Conservation (phyloP, 2,329 filamentous ascomycete genomes). For the Malbranchea zuffiana region DNA sequence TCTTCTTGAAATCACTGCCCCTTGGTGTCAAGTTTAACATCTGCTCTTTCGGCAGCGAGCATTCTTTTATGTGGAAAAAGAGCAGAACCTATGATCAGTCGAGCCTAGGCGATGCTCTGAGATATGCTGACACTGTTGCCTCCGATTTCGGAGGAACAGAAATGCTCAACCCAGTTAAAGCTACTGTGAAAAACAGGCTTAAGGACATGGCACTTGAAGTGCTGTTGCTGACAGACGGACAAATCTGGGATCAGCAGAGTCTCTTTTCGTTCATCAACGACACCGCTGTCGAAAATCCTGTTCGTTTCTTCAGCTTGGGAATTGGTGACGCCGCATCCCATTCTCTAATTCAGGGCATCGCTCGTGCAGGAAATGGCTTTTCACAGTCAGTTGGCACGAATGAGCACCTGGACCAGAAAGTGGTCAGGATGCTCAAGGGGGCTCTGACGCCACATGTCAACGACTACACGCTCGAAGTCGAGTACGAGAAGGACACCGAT, state of each 20-base stretch:
- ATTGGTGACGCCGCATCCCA: slow-evolving; percentile 46
- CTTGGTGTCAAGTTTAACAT: slow-evolving; percentile 19
- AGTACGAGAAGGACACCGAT: slow-evolving; percentile 38
- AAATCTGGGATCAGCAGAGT: slow-evolving; percentile 8
- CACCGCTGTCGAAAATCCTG: slow-evolving; percentile 29
- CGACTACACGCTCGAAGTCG: slow-evolving; percentile 54
- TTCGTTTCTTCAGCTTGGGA: slow-evolving; percentile 46
- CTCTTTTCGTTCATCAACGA: slow-evolving; percentile 5
- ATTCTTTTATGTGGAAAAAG: slow-evolving; percentile 7
- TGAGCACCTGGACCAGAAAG: slow-evolving; percentile 58
- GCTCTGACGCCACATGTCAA: slow-evolving; percentile 55
- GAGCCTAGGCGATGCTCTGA: slow-evolving; percentile 36
- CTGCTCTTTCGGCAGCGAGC: slow-evolving; percentile 8
- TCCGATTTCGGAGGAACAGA: slow-evolving; percentile 20
- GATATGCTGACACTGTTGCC: slow-evolving; percentile 33
- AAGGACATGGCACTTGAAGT: slow-evolving; percentile 26
- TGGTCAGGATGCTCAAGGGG: slow-evolving; percentile 64
- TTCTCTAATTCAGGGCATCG: slow-evolving; percentile 49
- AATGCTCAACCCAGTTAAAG: slow-evolving; percentile 32
- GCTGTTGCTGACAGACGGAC: slow-evolving; percentile 10
- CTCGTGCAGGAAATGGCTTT: slow-evolving; percentile 46
- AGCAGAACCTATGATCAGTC: slow-evolving; percentile 35
- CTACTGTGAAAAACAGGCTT: slow-evolving; percentile 38
- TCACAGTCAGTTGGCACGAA: slow-evolving; percentile 49
- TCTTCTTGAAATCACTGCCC: slow-evolving; percentile 10